phyloP scores from a whole-genome alignment of 2,329 filamentous ascomycete genomes.

The Ophiostoma himal-ulmi region DNA sequence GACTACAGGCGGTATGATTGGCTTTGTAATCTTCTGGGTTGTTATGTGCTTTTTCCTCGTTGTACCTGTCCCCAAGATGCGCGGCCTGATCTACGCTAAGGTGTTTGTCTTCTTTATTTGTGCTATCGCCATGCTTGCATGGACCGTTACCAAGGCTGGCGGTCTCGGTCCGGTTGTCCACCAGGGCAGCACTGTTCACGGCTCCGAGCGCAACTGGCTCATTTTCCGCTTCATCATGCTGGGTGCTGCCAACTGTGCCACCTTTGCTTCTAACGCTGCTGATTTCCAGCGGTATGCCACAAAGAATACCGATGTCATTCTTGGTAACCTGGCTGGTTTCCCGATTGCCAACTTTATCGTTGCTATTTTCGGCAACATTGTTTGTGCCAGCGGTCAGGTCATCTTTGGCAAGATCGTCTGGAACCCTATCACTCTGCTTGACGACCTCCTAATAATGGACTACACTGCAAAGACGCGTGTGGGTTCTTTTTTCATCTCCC shows the following conservation, averaged over 20 bases:
- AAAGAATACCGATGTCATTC: slow-evolving; percentile 37
- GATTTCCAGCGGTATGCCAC: slow-evolving; percentile 41
- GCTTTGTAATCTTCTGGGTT: slow-evolving; percentile 20
- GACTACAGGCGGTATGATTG: slow-evolving; percentile 20
- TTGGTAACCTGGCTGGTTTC: slow-evolving; percentile 39
- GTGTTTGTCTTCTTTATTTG: slow-evolving; percentile 21
- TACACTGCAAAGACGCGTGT: slow-evolving; percentile 11
- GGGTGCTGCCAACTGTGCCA: slow-evolving; percentile 34
- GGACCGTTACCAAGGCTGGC: slow-evolving; percentile 19
- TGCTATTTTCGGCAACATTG: slow-evolving; percentile 34
- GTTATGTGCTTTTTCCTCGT: slow-evolving; percentile 29
- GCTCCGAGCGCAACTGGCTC: slow-evolving; percentile 35
- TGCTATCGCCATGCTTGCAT: slow-evolving; percentile 22
- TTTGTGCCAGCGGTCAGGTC: slow-evolving; percentile 18
- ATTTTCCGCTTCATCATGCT: slow-evolving; percentile 36
- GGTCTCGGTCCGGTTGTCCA: slow-evolving; percentile 27
- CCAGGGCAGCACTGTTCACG: slow-evolving; percentile 31
- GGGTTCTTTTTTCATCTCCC: slow-evolving; percentile 7
- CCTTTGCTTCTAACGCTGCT: slow-evolving; percentile 38
- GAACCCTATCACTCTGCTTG: slow-evolving; percentile 11
- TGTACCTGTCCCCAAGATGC: slow-evolving; percentile 23
- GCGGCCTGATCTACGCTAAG: slow-evolving; percentile 22
- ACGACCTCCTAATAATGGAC: slow-evolving; percentile 1
- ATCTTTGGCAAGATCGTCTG: slow-evolving; percentile 21
- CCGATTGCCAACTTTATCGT: slow-evolving; percentile 37